phyloP scores from a whole-genome alignment of 2,329 filamentous ascomycete genomes.

The Epichloe coenophiala region DNA sequence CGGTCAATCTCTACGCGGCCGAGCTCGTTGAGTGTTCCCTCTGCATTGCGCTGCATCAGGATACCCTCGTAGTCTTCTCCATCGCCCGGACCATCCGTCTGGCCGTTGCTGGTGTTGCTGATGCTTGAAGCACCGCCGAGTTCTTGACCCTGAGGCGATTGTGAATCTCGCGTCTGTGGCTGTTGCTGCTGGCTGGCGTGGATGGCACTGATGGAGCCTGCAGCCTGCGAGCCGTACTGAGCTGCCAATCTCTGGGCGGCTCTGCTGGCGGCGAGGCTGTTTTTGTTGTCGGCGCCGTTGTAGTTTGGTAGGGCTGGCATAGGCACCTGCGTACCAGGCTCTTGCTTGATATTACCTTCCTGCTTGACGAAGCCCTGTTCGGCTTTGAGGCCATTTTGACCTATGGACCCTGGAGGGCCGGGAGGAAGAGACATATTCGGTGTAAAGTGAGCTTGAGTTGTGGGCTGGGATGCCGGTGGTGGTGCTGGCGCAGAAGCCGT shows the following conservation, averaged over 20 bases:
- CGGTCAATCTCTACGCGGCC: constrained; percentile 52
- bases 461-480: constrained; percentile 9
- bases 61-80: constrained; percentile 44
- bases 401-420: constrained; percentile 15
- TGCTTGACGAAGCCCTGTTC: constrained; percentile 33
- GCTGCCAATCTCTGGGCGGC: constrained; percentile 43
- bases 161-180: constrained; percentile 16
- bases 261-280: constrained; percentile 35
- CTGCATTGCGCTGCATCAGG: constrained; percentile 41
- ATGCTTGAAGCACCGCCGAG: constrained; percentile 9
- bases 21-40: constrained; percentile 41
- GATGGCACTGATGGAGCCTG: constrained; percentile 52
- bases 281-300: constrained; percentile 20
- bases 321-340: constrained; percentile 24
- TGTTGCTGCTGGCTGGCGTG: constrained; percentile 27
- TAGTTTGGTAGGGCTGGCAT: constrained; percentile 20
- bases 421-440: constrained; percentile 19
- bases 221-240: constrained; percentile 50
- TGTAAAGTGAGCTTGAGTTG: constrained; percentile 19
- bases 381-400: constrained; percentile 26
- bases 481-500: constrained; percentile 15
- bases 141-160: constrained; percentile 14
- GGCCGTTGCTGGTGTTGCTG: constrained; percentile 28
- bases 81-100: constrained; percentile 61
- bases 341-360: constrained; percentile 33